phyloP scores from a whole-genome alignment of 2,329 filamentous ascomycete genomes.

The Fusarium mundagurra region DNA sequence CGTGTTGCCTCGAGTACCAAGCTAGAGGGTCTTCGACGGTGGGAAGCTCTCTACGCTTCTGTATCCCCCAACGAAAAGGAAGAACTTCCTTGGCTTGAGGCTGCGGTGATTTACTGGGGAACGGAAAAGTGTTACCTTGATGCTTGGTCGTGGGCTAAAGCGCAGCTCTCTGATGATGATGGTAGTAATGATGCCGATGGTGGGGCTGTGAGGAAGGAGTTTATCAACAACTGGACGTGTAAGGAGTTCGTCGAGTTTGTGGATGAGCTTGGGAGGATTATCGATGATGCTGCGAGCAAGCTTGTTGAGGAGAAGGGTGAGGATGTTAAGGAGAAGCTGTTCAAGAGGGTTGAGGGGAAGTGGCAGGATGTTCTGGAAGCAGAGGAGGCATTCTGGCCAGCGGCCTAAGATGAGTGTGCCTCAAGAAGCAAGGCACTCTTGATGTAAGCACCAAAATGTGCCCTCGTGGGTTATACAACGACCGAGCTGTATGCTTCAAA shows the following conservation, averaged over 20 bases:
- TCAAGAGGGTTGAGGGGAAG: slow-evolving; percentile 54
- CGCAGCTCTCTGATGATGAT: slow-evolving; percentile 44
- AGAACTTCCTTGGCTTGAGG: slow-evolving; percentile 67
- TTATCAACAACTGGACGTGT: slow-evolving; percentile 76
- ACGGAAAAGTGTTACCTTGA: slow-evolving; percentile 74
- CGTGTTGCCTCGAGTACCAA: slow-evolving; percentile 46
- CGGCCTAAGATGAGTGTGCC: background rate
- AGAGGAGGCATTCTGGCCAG: slow-evolving; percentile 69
- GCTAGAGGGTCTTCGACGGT: slow-evolving; percentile 52
- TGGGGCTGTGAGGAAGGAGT: slow-evolving; percentile 69
- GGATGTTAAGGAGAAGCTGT: slow-evolving; percentile 43
- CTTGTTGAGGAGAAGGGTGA: slow-evolving; percentile 50
- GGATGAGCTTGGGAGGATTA: slow-evolving; percentile 60
- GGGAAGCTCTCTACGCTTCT: slow-evolving; percentile 62
- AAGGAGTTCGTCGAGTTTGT: slow-evolving; percentile 70
- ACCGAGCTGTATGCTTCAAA: background rate
- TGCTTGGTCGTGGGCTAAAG: slow-evolving; percentile 65
- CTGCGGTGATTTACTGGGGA: slow-evolving; percentile 79
- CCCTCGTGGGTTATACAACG: background rate
- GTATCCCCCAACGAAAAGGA: slow-evolving; percentile 57
- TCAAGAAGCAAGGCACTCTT: fast-evolving
- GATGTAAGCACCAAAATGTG: no score
- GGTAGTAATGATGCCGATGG: slow-evolving; percentile 66
- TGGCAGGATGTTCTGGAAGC: slow-evolving; percentile 63
- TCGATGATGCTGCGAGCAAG: slow-evolving; percentile 62